Percentiles rank a stretch among this genome's conserved stretches.
Evolutionary conservation across 164 flowering plant genomes (phyloP).

Genomic region (Litsea cubeba): DNA sequence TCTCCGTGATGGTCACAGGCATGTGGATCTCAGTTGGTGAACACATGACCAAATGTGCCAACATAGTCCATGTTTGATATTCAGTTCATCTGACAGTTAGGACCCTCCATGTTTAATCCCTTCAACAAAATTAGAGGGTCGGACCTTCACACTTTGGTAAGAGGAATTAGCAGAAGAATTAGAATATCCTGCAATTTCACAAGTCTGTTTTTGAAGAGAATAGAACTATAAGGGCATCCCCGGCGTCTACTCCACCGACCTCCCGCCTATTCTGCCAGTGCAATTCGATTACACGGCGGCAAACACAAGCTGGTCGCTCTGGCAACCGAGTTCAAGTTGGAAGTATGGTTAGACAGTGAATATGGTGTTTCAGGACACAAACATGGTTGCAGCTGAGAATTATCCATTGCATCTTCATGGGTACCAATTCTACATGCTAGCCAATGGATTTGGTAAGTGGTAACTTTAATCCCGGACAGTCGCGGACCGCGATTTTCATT

Average conservation of each 20-base stretch:
- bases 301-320: slow-evolving; percentile 60
- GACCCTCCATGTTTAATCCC: too few relatives aligned
- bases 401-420: slow-evolving; percentile 96
- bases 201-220: too few relatives aligned
- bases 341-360: slow-evolving; percentile 62
- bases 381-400: slow-evolving; percentile 58
- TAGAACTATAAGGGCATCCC: slow-evolving; percentile 36
- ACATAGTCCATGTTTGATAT: too few relatives aligned
- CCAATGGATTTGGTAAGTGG: slow-evolving; percentile 76
- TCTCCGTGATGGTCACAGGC: too few relatives aligned
- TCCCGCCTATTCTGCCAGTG: slow-evolving; percentile 62
- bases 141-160: too few relatives aligned
- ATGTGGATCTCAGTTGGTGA: too few relatives aligned
- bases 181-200: too few relatives aligned
- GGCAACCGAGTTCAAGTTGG: slow-evolving; percentile 57
- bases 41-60: too few relatives aligned
- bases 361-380: slow-evolving; percentile 69
- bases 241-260: slow-evolving; percentile 61
- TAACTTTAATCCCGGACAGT: slow-evolving; percentile 45
- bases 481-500: too few relatives aligned
- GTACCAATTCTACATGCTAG: slow-evolving; percentile 64
- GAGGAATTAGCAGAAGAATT: too few relatives aligned
- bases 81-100: too few relatives aligned
- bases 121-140: too few relatives aligned
- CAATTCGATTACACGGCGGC: slow-evolving; percentile 63